phyloP scores from a whole-genome alignment of 1,139 yeast species.

The Kodamaea sp. region DNA sequence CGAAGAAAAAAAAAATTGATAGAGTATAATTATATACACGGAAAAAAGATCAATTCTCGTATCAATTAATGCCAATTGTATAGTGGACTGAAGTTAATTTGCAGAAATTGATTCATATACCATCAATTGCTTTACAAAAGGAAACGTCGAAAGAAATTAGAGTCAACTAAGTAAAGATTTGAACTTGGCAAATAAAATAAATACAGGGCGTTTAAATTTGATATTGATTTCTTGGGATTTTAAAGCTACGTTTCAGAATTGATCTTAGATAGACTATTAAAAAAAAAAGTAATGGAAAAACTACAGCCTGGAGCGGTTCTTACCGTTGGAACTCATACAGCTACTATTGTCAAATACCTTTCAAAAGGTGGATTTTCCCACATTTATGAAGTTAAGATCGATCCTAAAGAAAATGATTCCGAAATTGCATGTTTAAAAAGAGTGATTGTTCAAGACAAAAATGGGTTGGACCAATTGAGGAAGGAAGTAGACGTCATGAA shows the following conservation, averaged over 20 bases:
- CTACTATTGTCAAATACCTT: conserved; percentile 34
- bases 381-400: conserved; percentile 57
- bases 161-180: too few relatives aligned
- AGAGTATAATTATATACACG: background rate
- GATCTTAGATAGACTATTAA: too few relatives aligned
- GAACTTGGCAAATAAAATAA: too few relatives aligned
- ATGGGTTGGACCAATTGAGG: conserved; percentile 59
- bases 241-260: too few relatives aligned
- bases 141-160: too few relatives aligned
- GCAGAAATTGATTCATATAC: background rate
- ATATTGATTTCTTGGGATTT: too few relatives aligned
- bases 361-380: conserved; percentile 53
- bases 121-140: too few relatives aligned
- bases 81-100: background rate
- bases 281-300: conserved; percentile 5
- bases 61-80: background rate
- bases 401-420: conserved; percentile 32
- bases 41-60: background rate
- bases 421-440: conserved; percentile 66
- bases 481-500: conserved; percentile 85
- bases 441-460: conserved; percentile 69
- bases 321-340: conserved; percentile 43
- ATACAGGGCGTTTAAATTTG: too few relatives aligned
- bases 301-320: conserved; percentile 32
- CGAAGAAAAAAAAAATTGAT: background rate